Base-by-base conservation (phyloP, 306 rosid species). In the Corylus heterophylla region DNA sequence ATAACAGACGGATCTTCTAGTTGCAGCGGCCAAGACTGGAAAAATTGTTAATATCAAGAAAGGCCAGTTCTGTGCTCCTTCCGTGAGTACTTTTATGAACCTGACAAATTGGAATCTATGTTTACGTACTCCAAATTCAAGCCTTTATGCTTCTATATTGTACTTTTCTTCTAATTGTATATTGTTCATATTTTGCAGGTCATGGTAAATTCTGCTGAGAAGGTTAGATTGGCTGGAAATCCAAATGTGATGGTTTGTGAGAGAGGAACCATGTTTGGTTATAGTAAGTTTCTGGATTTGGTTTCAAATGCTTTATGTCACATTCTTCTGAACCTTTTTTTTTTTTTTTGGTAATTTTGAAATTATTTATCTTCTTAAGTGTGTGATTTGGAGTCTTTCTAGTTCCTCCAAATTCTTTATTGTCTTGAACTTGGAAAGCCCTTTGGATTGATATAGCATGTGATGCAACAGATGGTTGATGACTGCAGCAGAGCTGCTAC, bases 21-120 rank as follows among this genome's bases (percentile, higher is more conserved):
- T 90, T 78, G 97, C 94, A 67, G 99, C 99, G 50, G 99, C 99
- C 76, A 85, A 93, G 87, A 95, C 98, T 56, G 99, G 99, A 68
- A 91, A 84, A 87, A 93, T 93, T 82, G 74, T 95, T 77, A 85
- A 95, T 83, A 90, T 95, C 56, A 93, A 95, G 87, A 95, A 95
- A 87, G 99, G 99, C 83, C 99, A 95, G 87, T 95, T 95, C 79
- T 95, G 98, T 87, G 98, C 97, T 86, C 87, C 99, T 82, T 93
- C 98, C 63, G 99, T 93, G 81, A 88, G 99, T 92, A 83, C 74
- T 77, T 45, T 42, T 25, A 55, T 75, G 59, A 62, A 66, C 44
- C 54, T 78, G 75, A 59, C 22, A 67, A 44, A 71, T 78, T 62
- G 45, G 54, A 80, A 67, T 78, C 63, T 80, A 54, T 45, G 35